Base-by-base conservation (phyloP, 306 rosid species). In the Cicer cuneatum region DNA sequence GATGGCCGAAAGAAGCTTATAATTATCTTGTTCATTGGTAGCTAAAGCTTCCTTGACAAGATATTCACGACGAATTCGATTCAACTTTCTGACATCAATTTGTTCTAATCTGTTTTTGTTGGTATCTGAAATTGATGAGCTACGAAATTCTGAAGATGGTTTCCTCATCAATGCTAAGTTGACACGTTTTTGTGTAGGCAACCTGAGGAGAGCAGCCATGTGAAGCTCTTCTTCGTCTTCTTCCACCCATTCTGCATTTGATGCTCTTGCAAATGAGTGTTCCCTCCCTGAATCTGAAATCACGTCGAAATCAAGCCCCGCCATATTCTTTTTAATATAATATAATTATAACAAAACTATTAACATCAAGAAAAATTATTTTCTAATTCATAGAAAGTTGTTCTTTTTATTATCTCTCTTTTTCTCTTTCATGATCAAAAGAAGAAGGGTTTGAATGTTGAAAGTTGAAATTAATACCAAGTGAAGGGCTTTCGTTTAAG, bases 11-110 rank as follows among this genome's bases (percentile, higher is more conserved):
- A 92, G 94, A 29, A 92, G 87, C 38, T 66, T 81, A 71, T 52
- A 81, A 79, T 92, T 92, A 68, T 92, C 94, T 78, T 92, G 98
- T 39, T 90, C 98, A 41, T 72, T 76, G 5, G 98, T 90, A 1
- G 91, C 94, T 71, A 92, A 78, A 0, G 96, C 96, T 7, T 90
- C 79, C 47, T 66, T 80, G 9, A 92, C 96, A 6, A 90, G 72
- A 40, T 77, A 87, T 79, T 92, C 89, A 3, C 98, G 94, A 29
- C 81, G 73, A 7, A 1, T 8, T 29, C 86, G 81, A 64, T 67
- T 78, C 63, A 92, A 84, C 56, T 87, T 92, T 66, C 89, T 56
- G 0, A 92, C 98, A 73, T 92, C 92, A 11, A 87, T 66, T 3
- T 87, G 74, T 73, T 85, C 78, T 54, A 71, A 24, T 48, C 2